Evolutionary conservation across 257 asterid species (phyloP).

Genomic region (Penstemon eatonii): DNA sequence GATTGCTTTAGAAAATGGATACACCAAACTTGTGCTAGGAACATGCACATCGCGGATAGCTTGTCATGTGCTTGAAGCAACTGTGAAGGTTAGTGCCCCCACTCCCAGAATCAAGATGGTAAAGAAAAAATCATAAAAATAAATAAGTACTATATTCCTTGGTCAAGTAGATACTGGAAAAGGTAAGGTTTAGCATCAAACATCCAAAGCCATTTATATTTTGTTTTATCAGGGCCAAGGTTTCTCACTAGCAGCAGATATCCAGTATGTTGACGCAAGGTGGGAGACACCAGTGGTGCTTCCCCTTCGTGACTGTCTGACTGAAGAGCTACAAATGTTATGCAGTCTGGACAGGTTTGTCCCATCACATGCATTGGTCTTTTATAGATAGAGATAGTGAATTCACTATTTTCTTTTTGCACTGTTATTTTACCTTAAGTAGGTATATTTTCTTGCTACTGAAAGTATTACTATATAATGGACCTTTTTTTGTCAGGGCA

Average conservation of each 20-base stretch:
- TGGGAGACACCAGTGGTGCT: conserved; percentile 77
- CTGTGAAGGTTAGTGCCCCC: conserved; percentile 67
- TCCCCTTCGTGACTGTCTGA: conserved; percentile 88
- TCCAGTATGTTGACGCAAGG: conserved; percentile 89
- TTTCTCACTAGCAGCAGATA: conserved; percentile 87
- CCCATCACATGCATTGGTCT: not conserved
- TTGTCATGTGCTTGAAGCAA: conserved; percentile 92
- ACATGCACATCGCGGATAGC: conserved; percentile 85
- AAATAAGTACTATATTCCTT: not conserved
- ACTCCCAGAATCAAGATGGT: not conserved
- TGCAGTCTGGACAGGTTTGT: conserved; percentile 86
- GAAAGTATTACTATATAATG: conserved; percentile 33
- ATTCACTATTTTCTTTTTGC: conserved; percentile 5
- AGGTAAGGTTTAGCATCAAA: conserved; percentile 15
- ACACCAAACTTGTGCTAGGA: conserved; percentile 71
- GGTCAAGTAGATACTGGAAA: not conserved
- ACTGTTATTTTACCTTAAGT: conserved; percentile 3
- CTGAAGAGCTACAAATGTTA: conserved; percentile 68
- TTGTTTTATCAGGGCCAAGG: conserved; percentile 74
- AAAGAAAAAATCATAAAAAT: not conserved
- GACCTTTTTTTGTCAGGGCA: conserved; percentile 44
- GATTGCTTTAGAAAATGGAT: conserved; percentile 83
- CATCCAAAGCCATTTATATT: not conserved
- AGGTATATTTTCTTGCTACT: not conserved
- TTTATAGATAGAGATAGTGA: conserved; percentile 6